Conservation (phyloP, 495 filamentous ascomycete genomes). For the Talaromyces nanjingensis region DNA sequence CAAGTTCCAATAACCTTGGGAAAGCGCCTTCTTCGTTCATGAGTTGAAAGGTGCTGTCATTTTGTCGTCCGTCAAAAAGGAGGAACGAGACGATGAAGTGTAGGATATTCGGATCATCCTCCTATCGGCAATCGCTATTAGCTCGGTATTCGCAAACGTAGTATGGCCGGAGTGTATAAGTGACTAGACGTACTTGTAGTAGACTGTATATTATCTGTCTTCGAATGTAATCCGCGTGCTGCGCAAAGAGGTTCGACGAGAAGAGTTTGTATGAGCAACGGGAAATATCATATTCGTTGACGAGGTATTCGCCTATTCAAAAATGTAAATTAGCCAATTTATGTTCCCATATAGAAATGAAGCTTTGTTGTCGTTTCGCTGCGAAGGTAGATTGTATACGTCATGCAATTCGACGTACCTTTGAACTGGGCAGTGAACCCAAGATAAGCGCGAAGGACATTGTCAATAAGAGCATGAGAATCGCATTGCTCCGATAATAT, state of each 20-base stretch:
- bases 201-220: constrained; percentile 88
- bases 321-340: background rate
- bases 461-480: constrained; percentile 75
- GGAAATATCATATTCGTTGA: constrained; percentile 78
- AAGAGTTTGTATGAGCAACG: constrained; percentile 78
- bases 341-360: constrained; percentile 4
- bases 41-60: constrained; percentile 72
- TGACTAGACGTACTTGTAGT: constrained; percentile 55
- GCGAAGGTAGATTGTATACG: background rate
- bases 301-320: constrained; percentile 63
- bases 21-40: constrained; percentile 87
- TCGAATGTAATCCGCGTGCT: constrained; percentile 79
- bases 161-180: background rate
- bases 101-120: constrained; percentile 73
- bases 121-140: constrained; percentile 27
- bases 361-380: constrained; percentile 4
- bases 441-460: constrained; percentile 77
- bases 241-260: constrained; percentile 63
- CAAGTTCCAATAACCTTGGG: constrained; percentile 72
- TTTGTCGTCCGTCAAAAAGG: constrained; percentile 78
- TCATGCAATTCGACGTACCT: constrained; percentile 30
- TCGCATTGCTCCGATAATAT: constrained; percentile 68
- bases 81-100: constrained; percentile 81
- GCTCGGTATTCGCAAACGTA: background rate
- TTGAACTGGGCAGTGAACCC: constrained; percentile 70